Base-by-base conservation (phyloP, 2,329 filamentous ascomycete species). In the Hypoxylon sp. region DNA sequence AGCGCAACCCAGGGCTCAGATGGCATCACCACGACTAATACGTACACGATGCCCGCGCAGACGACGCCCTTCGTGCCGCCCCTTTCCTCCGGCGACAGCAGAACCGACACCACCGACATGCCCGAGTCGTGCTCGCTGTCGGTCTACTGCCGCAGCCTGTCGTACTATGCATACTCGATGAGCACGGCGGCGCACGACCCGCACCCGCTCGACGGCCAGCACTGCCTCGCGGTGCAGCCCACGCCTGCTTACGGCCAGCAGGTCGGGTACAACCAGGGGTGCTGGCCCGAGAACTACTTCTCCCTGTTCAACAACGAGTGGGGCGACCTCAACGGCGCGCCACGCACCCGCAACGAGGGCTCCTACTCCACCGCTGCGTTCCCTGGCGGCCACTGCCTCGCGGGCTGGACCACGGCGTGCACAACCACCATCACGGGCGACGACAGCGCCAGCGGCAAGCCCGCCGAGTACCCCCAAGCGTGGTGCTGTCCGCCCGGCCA, bases 401-500 rank as follows among this genome's bases (percentile, higher is more conserved):
- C 50, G 48, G 68, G 68, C n/a, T 70, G 68, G 68, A 70, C 61
- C 8, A 68, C 65, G n/a, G 68, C 68, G 22, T 70, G 68, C 17
- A 65, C 68, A 17, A 70, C 68, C 1, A 68, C 68, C 1, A 48
- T 70, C n/a, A 68, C 68, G 14, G 63, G 42, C 3, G 50, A n/a
- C 7, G 55, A 3, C 11, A n/a, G 22, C 22, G 37, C 13, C 1
- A 49, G 54, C 8, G 22, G 46, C 17, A 37, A 35, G 48, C 22
- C 46, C 1, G 30, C 46, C 1, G 30, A 35, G 8, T 70, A 56
- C 44, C 68, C 64, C 2, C 67, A 72, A 48, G 64, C 65, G 0
- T 72, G 64, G 69, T 72, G 69, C 64, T 72, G 69, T 10, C 69
- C 69, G 14, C 67, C 64, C 10, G 67, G 69, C 8, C 17, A 61